Base-by-base conservation (phyloP, 2,329 filamentous ascomycete species). In the Beauveria scarabaeidicola region DNA sequence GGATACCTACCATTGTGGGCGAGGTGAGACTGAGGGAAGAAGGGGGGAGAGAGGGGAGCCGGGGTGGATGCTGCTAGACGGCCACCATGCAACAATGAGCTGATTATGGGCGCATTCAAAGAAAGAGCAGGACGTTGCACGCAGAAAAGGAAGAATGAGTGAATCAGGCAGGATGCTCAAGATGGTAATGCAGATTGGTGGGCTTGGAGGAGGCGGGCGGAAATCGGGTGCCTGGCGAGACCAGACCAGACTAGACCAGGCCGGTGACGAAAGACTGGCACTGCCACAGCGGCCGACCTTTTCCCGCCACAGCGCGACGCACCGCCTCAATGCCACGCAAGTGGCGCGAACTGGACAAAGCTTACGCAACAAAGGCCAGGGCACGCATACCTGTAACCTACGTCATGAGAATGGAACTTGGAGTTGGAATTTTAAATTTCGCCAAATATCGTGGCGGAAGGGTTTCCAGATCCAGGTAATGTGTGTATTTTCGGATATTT, bases 241-340 rank as follows among this genome's bases (percentile, higher is more conserved):
- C 25, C 41, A 48, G 46, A 48, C 44, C 21, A 50, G 47, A 50
- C 47, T 17, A 5, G 47, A 32, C 29, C 29, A 21, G 50, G n/a
- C 19, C 59, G 27, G 59, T 55, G 59, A 60, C 59, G 59, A 56
- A 56, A 60, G 52, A 38, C 48, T 53, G 50, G 50, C 32, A 29
- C 19, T 36, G 38, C 40, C 15, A 17, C 25, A 58, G n/a, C 21
- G 25, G 32, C 58, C 58, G 58, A 50, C 57, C 57, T 60, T 54
- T 55, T 55, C 15, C 52, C 58, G 58, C 58, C 52, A 60, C 58
- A 59, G 32, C 29, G 32, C 11, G 11, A 36, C 32, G 59, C 59
- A 60, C 59, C 59, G 59, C 59, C 59, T 57, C 59, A 60, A 52
- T 60, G 58, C 52, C 58, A 53, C 52, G 53, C 48, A 46, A 56